Evolutionary conservation across 1,139 yeast genomes (phyloP), one percentile per base, ranked within the genome.

Genomic region (Sugiyamaella castrensis): DNA sequence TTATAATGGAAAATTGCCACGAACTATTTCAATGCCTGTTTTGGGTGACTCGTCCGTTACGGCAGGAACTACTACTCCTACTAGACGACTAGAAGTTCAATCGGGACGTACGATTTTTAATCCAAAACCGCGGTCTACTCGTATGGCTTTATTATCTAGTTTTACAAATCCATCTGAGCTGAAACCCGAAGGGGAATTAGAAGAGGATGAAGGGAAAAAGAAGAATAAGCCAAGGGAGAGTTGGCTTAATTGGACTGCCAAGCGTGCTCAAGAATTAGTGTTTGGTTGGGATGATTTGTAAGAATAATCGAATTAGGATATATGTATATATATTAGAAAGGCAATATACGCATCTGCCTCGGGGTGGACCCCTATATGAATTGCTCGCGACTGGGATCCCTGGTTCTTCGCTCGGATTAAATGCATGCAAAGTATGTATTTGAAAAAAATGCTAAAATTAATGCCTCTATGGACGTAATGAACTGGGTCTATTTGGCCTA

Each of bases 221-320:
- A 40, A 34, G 16, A 44, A 37, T 36, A 40, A 41, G 13, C 42
- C 40, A 4, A 32, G 31, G 35, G 49, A 56, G 28, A 59, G 67
- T 13, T 69, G 71, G 71, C 51, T 64, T 36, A 59, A 65, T 34
- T 66, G 71, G 70, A 61, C 68, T 5, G 54, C 65, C 10, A 63
- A 63, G 48, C 58, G 62, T 38, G 71, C 71, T 4, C 68, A 66
- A 32, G 71, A 70, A 52, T 50, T 68, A 26, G 65, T 77, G 32
- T 79, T 79, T 62, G 82, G 82, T 2, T 78, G 81, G 81, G 81
- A 77, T 52, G 79, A 77, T 53, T 58, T 76, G 48, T 76, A 62
- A 38, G 28, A 41, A 30, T 19, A 35, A 32, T 15, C 27, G 2
- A 41, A 9, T 33, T 33, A n/a, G 7, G 24, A 41, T 12, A 13